Conservation (phyloP, 2,329 filamentous ascomycete genomes). For the Didymella sp. region DNA sequence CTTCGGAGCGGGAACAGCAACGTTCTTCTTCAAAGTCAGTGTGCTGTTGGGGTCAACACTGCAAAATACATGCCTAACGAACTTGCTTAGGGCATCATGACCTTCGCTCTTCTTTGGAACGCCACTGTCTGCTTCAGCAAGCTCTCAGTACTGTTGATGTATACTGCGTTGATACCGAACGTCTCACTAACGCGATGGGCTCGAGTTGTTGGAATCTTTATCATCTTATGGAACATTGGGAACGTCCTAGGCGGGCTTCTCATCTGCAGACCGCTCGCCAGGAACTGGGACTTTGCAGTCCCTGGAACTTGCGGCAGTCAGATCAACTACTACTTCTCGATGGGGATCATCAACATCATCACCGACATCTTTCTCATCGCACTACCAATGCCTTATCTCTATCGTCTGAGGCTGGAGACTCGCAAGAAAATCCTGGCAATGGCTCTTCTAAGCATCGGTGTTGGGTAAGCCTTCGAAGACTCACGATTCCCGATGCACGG, state of each 20-base stretch:
- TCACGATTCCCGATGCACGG: no score
- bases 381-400: slow-evolving; percentile 32
- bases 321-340: slow-evolving; percentile 25
- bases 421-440: slow-evolving; percentile 26
- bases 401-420: slow-evolving; percentile 18
- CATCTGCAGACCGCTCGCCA: slow-evolving; percentile 28
- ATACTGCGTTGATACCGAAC: slow-evolving; percentile 23
- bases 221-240: slow-evolving; percentile 23
- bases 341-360: slow-evolving; percentile 30
- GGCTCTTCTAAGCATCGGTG: slow-evolving; percentile 28
- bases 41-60: not conserved
- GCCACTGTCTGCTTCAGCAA: slow-evolving; percentile 30
- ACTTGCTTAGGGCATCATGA: slow-evolving; percentile 25
- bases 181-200: slow-evolving; percentile 21
- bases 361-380: slow-evolving; percentile 26
- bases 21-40: slow-evolving; percentile 31
- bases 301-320: slow-evolving; percentile 30
- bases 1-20: slow-evolving; percentile 22
- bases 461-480: slow-evolving; percentile 23
- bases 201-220: slow-evolving; percentile 11
- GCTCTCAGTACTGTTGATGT: slow-evolving; percentile 31
- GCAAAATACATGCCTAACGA: not conserved
- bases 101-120: slow-evolving; percentile 32
- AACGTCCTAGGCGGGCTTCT: slow-evolving; percentile 24
- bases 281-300: slow-evolving; percentile 27